Evolutionary conservation across 495 filamentous ascomycete genomes (phyloP).

Genomic region (Tirmania nivea): DNA sequence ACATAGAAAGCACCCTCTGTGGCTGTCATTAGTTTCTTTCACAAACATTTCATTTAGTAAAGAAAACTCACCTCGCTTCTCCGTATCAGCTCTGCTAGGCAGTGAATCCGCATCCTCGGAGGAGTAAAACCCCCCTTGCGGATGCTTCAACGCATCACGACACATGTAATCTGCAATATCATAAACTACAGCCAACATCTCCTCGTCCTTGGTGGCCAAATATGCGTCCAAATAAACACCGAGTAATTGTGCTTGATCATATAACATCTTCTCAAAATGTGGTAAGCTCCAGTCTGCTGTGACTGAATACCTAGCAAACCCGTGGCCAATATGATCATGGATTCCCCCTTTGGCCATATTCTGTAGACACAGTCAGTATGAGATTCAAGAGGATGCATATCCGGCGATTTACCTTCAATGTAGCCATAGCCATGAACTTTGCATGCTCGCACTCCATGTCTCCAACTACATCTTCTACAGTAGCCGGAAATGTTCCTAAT

Average conservation of each 20-base stretch:
- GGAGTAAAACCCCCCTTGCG: constrained; percentile 60
- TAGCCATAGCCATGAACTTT: constrained; percentile 58
- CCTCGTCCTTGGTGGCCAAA: constrained; percentile 42
- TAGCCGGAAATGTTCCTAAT: constrained; percentile 45
- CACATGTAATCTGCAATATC: constrained; percentile 71
- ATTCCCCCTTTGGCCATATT: constrained; percentile 73
- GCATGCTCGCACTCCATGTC: constrained; percentile 54
- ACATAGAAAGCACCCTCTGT: constrained; percentile 82
- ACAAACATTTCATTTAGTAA: background rate
- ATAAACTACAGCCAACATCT: constrained; percentile 59
- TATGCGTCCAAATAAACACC: constrained; percentile 78
- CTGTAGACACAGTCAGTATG: background rate
- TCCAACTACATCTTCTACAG: constrained; percentile 69
- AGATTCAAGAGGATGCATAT: background rate
- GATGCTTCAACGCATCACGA: constrained; percentile 39
- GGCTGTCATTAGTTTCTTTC: background rate
- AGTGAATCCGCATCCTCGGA: constrained; percentile 87
- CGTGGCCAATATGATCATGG: constrained; percentile 78
- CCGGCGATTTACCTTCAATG: constrained; percentile 27
- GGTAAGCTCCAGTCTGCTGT: constrained; percentile 80
- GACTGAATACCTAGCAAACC: constrained; percentile 77
- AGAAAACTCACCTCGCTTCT: constrained; percentile 36
- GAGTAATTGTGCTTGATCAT: constrained; percentile 78
- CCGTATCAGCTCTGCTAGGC: constrained; percentile 46
- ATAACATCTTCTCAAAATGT: constrained; percentile 97